A percentile compares a stretch with the other conserved stretches of the same genome.
Conservation (phyloP, 2,329 filamentous ascomycete genomes). For the Cercospora citrullina region DNA sequence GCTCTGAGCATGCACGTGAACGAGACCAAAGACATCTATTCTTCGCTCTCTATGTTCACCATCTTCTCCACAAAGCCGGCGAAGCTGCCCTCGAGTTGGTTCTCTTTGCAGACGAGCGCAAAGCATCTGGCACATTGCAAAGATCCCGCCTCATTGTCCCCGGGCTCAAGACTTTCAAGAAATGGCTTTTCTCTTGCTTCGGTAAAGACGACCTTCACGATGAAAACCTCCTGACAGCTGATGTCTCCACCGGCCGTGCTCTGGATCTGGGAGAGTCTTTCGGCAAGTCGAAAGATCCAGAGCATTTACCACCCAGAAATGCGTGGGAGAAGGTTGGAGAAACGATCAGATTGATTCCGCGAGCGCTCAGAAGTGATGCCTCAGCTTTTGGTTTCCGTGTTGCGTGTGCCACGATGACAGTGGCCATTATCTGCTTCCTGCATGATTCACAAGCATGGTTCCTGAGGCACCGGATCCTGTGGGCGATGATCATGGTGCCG, state of each 20-base stretch:
- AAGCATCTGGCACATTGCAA: constrained; percentile 64
- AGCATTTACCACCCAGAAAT: constrained; percentile 67
- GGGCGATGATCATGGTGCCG: constrained; percentile 73
- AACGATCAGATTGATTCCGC: constrained; percentile 56
- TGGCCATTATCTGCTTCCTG: constrained; percentile 68
- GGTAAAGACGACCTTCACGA: constrained; percentile 55
- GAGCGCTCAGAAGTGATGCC: constrained; percentile 62
- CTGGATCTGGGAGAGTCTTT: constrained; percentile 68
- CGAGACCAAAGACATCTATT: constrained; percentile 67
- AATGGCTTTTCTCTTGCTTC: constrained; percentile 63
- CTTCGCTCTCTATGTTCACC: constrained; percentile 70
- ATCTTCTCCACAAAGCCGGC: constrained; percentile 61
- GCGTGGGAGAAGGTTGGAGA: constrained; percentile 63
- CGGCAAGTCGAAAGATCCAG: constrained; percentile 64
- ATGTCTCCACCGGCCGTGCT: constrained; percentile 57
- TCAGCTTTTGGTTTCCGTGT: constrained; percentile 71
- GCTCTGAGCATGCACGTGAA: constrained; percentile 62
- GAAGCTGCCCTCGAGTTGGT: constrained; percentile 64
- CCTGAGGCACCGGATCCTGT: constrained; percentile 66
- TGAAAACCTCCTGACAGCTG: constrained; percentile 56
- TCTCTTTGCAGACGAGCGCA: constrained; percentile 65
- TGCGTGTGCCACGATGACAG: constrained; percentile 69
- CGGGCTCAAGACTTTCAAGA: constrained; percentile 60
- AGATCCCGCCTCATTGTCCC: constrained; percentile 65
- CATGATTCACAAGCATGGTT: constrained; percentile 66